Evolutionary conservation across 768 basidiomycete genomes (phyloP), one percentile per base, ranked within the genome.

Genomic region (Pilatotrama ljubarskyi): DNA sequence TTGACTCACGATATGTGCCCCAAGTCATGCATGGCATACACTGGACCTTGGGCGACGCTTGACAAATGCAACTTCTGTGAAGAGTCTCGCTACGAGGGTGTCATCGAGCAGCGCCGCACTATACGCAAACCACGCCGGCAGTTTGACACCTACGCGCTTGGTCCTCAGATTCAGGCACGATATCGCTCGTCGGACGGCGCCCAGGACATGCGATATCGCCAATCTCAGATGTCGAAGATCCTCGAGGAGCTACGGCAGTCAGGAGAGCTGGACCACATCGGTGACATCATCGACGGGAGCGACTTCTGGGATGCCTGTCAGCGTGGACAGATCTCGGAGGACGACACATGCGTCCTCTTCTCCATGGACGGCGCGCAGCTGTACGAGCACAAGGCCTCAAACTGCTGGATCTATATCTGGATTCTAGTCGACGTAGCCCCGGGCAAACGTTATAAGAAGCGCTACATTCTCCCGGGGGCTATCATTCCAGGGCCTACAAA

Each of bases 101-200:
- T 20, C 18, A 4, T 14, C 18, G 18, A 11, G 18, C 8, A 44
- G 17, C 43, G 43, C 7, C 6, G 22, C 5, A 18, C 43, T 22
- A 22, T 44, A 9, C 22, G 1, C 18, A 47, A 47, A 52, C 58
- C 73, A 1, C 66, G 77, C 0, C 65, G 69, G 0, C 65, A 74
- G 22, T 75, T 76, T 29, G 58, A 56, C 11, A 81, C 78, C 0
- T 74, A 80, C 26, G 76, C 72, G 0, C 37, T 80, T 14, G 78
- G 78, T 5, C 79, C 77, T 0, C 78, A 79, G 43, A 57, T 82
- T 0, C 80, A 81, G 51, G 77, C 80, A 0, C 63, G 74, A 0
- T 67, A 72, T 9, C 14, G 59, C 68, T 0, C 64, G 56, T 13
- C 57, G 40, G 0, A 42, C n/a, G 50, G 44, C 35, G 56, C 51